These are phyloP conservation scores for Plectosphaerella cucumerina DNA, from an alignment of 2,329 filamentous ascomycete genomes.

Conservation along the genomic window DNA sequence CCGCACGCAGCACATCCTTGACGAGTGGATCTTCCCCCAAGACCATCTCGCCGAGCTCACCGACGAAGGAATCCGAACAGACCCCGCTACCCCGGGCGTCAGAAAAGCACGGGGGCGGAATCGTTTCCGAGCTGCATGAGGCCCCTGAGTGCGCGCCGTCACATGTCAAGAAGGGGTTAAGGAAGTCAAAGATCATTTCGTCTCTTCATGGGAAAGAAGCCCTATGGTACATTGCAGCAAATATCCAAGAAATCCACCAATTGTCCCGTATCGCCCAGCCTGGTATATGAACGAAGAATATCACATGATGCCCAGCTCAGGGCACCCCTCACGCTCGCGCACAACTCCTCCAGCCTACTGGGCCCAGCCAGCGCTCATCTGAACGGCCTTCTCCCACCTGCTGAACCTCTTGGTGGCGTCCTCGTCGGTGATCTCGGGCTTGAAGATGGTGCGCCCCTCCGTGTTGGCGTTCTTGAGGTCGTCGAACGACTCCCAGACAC, in stretches of 20 bases:
- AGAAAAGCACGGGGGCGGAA: background rate
- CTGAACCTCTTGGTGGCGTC: conserved; percentile 61
- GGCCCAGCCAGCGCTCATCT: conserved; percentile 74
- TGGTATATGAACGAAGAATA: background rate
- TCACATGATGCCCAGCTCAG: background rate
- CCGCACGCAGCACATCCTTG: no score
- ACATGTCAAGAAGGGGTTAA: background rate
- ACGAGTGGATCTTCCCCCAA: no score
- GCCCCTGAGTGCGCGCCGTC: background rate
- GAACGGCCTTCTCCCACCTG: conserved; percentile 71
- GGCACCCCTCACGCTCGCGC: background rate
- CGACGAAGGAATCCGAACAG: no score
- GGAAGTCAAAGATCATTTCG: background rate
- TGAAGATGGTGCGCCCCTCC: conserved; percentile 64
- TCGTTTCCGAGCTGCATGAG: background rate
- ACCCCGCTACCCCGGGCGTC: no score
- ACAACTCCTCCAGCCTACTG: conserved; percentile 17
- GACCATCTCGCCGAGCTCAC: no score
- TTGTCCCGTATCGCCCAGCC: background rate
- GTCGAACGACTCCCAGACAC: conserved; percentile 69
- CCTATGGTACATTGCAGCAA: background rate
- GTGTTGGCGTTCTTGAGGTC: conserved; percentile 70
- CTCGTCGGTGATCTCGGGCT: conserved; percentile 57
- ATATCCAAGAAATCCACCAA: background rate
- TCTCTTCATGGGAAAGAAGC: background rate